Base-by-base conservation (phyloP, 139 green algal genomes). In the Picochlorum sp. region DNA sequence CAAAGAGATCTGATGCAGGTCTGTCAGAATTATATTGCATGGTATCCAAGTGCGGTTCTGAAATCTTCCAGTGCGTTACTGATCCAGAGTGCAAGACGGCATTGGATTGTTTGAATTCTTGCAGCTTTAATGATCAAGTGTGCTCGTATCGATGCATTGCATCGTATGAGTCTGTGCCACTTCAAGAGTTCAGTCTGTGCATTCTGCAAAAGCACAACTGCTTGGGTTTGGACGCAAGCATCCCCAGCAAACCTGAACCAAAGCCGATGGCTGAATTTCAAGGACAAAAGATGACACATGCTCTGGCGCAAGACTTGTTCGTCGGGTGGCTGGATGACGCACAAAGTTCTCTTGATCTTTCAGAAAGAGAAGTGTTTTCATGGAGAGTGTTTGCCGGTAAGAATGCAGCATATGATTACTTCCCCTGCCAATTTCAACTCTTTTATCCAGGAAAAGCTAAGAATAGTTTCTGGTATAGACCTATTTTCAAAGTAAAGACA, bases 131-230 rank as follows among this genome's bases (percentile, higher is more conserved):
- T 45, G 89, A 96, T 76, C 90, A 97, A 76, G 74, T 86, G 1
- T 94, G 86, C 82, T 81, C 58, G 61, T 92, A 92, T 71, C 71
- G 79, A 20, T 96, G 88, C 80, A 95, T 98, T 58, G 86, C 90
- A n/a, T 85, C 70, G 6, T 90, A 97, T 55, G 89, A 98, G 77
- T 94, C 71, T 24, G 66, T 67, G 2, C 66, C 86, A 56, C 85
- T 98, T 37, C 81, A 88, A 69, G 58, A 85, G 23, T 97, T 98
- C 71, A 83, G 74, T 24, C 79, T 95, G 24, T 98, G 92, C 80
- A 92, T 97, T 62, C 78, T 98, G 21, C 89, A 98, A 71, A 88
- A 89, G 66, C 81, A 98, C 83, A 97, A 97, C 84, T 98, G 92
- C 77, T 75, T 95, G 14, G 68, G 75, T 0, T 71, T 92, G 57